Conservation (phyloP, 2,329 filamentous ascomycete genomes). For the Helicocarpus griseus region DNA sequence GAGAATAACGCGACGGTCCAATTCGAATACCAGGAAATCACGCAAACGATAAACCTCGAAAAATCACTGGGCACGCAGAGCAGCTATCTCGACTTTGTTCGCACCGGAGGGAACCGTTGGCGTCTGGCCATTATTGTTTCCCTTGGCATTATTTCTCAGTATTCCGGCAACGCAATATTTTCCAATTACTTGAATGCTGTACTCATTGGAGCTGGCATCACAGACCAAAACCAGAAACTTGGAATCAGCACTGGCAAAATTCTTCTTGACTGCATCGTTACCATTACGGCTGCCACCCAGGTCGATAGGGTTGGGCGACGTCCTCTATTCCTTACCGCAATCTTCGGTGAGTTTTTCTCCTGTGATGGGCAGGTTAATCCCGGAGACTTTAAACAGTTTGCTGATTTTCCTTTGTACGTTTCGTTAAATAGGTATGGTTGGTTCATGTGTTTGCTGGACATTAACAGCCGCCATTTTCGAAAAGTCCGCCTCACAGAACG, state of each 20-base stretch:
- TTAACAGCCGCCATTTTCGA: conserved; percentile 38
- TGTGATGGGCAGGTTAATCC: neutral
- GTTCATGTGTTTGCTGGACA: conserved; percentile 19
- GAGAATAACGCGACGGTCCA: conserved; percentile 51
- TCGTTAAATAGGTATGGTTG: conserved; percentile 1
- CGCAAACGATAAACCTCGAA: conserved; percentile 52
- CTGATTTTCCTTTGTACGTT: no score
- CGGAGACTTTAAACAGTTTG: neutral
- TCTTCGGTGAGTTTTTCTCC: conserved; percentile 20
- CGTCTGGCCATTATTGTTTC: conserved; percentile 53
- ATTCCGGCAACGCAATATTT: conserved; percentile 57
- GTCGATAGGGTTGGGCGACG: conserved; percentile 48
- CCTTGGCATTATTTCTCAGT: conserved; percentile 58
- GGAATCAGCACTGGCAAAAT: conserved; percentile 10
- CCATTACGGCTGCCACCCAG: conserved; percentile 42
- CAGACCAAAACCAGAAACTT: conserved; percentile 46
- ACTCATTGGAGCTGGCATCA: conserved; percentile 53
- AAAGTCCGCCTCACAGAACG: conserved; percentile 20
- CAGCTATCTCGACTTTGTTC: conserved; percentile 52
- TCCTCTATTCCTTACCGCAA: conserved; percentile 43
- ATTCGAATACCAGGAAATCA: conserved; percentile 58
- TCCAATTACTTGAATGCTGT: conserved; percentile 58
- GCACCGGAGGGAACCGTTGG: conserved; percentile 55
- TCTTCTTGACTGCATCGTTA: conserved; percentile 32
- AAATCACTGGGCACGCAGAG: conserved; percentile 39